Evolutionary conservation across 1,284 basidiomycete genomes (phyloP), one percentile per base, ranked within the genome.

Genomic region (Boletus holoroseus): DNA sequence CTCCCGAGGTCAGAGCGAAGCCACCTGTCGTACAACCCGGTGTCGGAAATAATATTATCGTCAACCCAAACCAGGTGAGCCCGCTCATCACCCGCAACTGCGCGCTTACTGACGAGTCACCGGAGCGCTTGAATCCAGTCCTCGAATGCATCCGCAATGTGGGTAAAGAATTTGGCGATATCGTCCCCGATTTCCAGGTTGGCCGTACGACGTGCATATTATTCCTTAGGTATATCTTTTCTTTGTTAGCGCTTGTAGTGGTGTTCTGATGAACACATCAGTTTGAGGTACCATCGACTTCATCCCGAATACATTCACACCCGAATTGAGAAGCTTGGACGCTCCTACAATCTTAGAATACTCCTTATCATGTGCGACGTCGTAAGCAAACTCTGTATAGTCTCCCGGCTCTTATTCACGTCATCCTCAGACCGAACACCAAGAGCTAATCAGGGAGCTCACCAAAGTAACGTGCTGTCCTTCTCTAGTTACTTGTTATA

Each of bases 271-370:
- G 0, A n/a, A n/a, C 2, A 8, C 4, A 8, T 20, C 28, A 98
- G 94, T 64, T 70, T 99, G 53, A 88, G 87, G 59, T 99, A 99
- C 61, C 94, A 99, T 63, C 88, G 94, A 24, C 77, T 99, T 15
- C 96, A 99, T 68, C 96, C 96, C 5, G 96, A 99, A 69, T 99
- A 99, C 66, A 87, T 99, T 53, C 89, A 94, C 64, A 79, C 80
- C 39, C 84, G 96, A 3, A 94, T 99, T 53, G 85, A 91, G 61
- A 88, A 86, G 59, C 81, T 99, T 15, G 85, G 84, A 3, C 79
- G 79, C 36, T 80, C 83, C 12, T 99, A 92, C 67, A 88, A 82
- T 47, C 76, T 97, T 1, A 76, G 96, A 36, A 81, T 99, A 38
- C 73, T 99, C n/a, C 76, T 99, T 13, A 77, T 99, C 32, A 75